Base-by-base conservation (phyloP, 805 yeast species). In the Yamadazyma akitaensis region DNA sequence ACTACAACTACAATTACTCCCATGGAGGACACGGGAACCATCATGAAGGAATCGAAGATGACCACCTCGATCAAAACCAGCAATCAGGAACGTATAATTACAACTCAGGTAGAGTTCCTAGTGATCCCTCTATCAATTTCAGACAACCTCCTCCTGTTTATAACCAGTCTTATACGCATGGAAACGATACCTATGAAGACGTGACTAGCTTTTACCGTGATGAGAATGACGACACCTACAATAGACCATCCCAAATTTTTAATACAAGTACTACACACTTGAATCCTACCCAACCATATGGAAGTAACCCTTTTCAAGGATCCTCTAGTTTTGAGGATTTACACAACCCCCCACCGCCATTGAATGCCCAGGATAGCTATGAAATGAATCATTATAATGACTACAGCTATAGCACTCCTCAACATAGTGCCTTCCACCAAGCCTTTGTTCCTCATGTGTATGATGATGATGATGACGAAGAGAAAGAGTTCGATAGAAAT, bases 381-480 rank as follows among this genome's bases (percentile, higher is more conserved):
- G 61, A 55, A 40, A 40, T 55, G 51, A 56, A 58, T 45, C 62
- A 60, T 39, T 59, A 59, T 24, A 39, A 43, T 43, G 62, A 54
- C 35, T 56, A 57, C 46, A 44, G 37, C 24, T 48, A 45, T 21
- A 39, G 37, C 40, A 42, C 44, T 32, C 31, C 50, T 9, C 41
- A 25, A 16, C 37, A 45, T 18, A 49, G 37, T n/a, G 34, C 48
- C 17, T 69, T 59, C 48, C 56, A 59, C 46, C 72, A 67, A 54
- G 67, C 75, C n/a, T 72, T 72, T 51, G 75, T 70, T 12, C 75
- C 75, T 13, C 66, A 70, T 53, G 70, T 64, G 13, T 68, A 72
- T 48, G 71, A 64, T 11, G 73, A 68, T 43, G 55, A 52, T 17
- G 72, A 68, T 17, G 74, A 69, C 40, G 75, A 71, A 30, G 72